Percentiles rank a stretch among this genome's conserved stretches.
Evolutionary conservation across 192 early-diverging fungal species (phyloP).

Genomic region (Entomortierella chlamydospora): DNA sequence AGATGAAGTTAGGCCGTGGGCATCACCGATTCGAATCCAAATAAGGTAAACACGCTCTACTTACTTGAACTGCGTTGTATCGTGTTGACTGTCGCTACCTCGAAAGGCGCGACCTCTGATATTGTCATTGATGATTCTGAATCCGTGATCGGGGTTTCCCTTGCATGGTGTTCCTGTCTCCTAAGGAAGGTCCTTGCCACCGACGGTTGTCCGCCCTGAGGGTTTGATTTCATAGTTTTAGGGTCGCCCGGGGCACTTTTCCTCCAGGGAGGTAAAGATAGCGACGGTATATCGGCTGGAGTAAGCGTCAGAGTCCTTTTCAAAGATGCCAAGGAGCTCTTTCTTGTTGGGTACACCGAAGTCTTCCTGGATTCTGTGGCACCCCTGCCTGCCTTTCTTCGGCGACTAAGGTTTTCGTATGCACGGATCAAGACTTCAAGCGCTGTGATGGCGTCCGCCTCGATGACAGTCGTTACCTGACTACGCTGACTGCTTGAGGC

Average conservation of each 20-base stretch:
- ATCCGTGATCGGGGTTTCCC: not conserved
- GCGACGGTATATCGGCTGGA: not conserved
- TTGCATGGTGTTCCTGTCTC: not conserved
- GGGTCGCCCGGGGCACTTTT: not conserved
- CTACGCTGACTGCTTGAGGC: too few relatives aligned
- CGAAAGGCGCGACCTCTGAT: too few relatives aligned
- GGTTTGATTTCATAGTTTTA: not conserved
- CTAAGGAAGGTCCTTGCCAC: not conserved
- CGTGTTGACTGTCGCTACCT: too few relatives aligned
- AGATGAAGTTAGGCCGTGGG: too few relatives aligned
- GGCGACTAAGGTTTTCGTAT: too few relatives aligned
- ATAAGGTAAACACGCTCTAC: too few relatives aligned
- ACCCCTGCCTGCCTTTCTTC: not conserved
- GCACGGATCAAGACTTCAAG: too few relatives aligned
- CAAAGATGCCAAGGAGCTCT: not conserved
- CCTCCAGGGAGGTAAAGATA: constrained; percentile 1
- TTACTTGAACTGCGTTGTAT: too few relatives aligned
- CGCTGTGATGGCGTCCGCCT: too few relatives aligned
- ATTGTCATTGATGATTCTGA: not conserved
- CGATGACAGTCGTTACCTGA: too few relatives aligned
- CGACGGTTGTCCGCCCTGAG: not conserved
- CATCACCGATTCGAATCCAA: too few relatives aligned
- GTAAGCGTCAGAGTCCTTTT: not conserved
- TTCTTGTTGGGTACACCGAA: not conserved
- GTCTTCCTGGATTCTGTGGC: not conserved